phyloP scores from a whole-genome alignment of 768 basidiomycete species.

The Suillus plorans region DNA sequence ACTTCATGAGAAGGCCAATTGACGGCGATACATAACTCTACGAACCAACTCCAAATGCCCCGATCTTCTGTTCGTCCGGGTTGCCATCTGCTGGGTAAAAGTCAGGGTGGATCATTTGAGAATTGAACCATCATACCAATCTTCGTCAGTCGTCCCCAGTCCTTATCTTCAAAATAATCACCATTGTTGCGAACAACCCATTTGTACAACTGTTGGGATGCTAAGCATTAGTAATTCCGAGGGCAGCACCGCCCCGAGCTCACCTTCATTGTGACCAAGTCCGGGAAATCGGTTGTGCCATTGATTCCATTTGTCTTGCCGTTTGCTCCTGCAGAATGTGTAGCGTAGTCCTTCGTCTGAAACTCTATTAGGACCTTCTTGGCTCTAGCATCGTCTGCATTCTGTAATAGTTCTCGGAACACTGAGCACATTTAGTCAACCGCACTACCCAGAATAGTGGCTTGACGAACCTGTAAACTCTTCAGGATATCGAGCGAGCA shows the following conservation, averaged over 20 bases:
- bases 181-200: constrained; percentile 51
- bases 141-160: constrained; percentile 49
- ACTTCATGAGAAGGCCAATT: neutral
- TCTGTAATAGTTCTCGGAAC: constrained; percentile 55
- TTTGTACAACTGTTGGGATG: constrained; percentile 30
- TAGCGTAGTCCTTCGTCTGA: constrained; percentile 21
- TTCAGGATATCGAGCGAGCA: constrained; percentile 18
- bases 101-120: neutral
- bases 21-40: neutral
- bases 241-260: neutral
- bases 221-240: neutral
- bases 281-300: neutral
- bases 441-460: neutral
- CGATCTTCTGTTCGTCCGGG: constrained; percentile 53
- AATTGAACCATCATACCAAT: constrained; percentile 27
- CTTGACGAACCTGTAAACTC: constrained; percentile 15
- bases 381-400: constrained; percentile 51
- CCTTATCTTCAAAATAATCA: constrained; percentile 42
- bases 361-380: constrained; percentile 37
- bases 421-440: constrained; percentile 26
- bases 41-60: constrained; percentile 40
- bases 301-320: constrained; percentile 3
- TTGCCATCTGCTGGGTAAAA: constrained; percentile 44
- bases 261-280: constrained; percentile 9
- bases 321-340: constrained; percentile 3